phyloP scores from a whole-genome alignment of 2,329 filamentous ascomycete species.

The Pleomassaria siparia region DNA sequence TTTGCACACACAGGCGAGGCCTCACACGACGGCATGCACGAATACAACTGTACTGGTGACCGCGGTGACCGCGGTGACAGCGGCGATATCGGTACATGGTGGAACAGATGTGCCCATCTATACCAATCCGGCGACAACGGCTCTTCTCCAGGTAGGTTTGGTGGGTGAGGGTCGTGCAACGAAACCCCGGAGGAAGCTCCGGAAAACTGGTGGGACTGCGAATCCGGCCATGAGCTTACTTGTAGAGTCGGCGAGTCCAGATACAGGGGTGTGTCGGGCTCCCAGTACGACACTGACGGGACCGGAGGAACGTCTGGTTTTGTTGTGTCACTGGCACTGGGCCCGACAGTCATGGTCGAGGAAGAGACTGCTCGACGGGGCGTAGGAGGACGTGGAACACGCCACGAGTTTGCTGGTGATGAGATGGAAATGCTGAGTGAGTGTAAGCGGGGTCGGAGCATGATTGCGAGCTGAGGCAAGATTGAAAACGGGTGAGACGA shows the following conservation, averaged over 20 bases:
- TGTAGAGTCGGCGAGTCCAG: not conserved
- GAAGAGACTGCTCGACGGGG: not conserved
- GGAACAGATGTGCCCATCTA: not conserved
- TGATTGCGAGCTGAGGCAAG: not conserved
- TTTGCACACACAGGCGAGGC: too few relatives aligned
- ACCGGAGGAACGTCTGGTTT: not conserved
- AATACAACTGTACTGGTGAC: not conserved
- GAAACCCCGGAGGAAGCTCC: too few relatives aligned
- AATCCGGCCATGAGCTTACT: not conserved
- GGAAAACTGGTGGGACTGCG: not conserved
- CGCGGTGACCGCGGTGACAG: not conserved
- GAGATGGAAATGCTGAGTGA: not conserved
- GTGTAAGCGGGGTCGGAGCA: not conserved
- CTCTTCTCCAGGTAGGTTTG: too few relatives aligned
- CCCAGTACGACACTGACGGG: conserved; percentile 2
- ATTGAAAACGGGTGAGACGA: too few relatives aligned
- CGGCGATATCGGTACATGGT: not conserved
- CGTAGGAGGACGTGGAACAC: conserved; percentile 1
- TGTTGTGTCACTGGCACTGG: not conserved
- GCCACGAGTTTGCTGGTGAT: not conserved
- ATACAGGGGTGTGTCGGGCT: not conserved
- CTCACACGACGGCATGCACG: not conserved
- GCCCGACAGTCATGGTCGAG: not conserved
- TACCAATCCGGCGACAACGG: too few relatives aligned
- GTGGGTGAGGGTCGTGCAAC: too few relatives aligned